Evolutionary conservation across 2,329 filamentous ascomycete species (phyloP), one percentile per base, ranked within the genome.

Genomic region (Akanthomyces uredinophilus): DNA sequence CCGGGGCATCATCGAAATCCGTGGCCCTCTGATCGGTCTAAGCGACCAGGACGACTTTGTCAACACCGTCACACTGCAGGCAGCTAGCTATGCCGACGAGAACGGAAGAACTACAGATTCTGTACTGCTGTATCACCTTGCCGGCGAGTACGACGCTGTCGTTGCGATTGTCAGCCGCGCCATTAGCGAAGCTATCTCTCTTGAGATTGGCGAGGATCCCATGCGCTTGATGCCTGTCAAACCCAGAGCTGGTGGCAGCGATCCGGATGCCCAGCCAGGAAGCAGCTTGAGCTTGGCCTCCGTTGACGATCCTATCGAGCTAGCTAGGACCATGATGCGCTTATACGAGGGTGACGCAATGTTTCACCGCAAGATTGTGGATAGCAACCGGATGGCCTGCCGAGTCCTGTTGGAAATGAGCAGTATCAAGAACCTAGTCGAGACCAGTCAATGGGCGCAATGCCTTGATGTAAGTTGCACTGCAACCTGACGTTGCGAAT

Each of bases 131-230:
- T 98, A 96, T 74, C 94, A 99, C 74, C 82, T 99, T 49, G 94
- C 95, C 0, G 91, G 92, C 70, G 93, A 99, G 73, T 98, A 96
- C 73, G 92, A 99, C 73, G 92, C 88, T 60, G 96, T 98, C n/a
- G 87, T 97, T 49, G 81, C 85, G 29, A 94, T 98, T 66, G 86
- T 98, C 70, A 96, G 93, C 75, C 89, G 92, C 44, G 89, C 93
- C 4, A 82, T 99, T 41, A 96, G 93, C 61, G 92, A 98, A 74
- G 91, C 92, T 50, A 87, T 98, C 64, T 89, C 91, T 14, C 83
- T 94, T 13, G 92, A 96, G 69, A 84, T 96, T 68, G 92, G 92
- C 59, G 89, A 95, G 68, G 88, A 92, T 63, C 86, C 89, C 20
- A 82, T 93, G 75, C 87, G 88, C 47, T 79, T 96, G 55, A 86